A percentile compares a stretch with the other conserved stretches of the same genome.
Conservation (phyloP, 1,284 basidiomycete genomes). For the Ustilago sp. region DNA sequence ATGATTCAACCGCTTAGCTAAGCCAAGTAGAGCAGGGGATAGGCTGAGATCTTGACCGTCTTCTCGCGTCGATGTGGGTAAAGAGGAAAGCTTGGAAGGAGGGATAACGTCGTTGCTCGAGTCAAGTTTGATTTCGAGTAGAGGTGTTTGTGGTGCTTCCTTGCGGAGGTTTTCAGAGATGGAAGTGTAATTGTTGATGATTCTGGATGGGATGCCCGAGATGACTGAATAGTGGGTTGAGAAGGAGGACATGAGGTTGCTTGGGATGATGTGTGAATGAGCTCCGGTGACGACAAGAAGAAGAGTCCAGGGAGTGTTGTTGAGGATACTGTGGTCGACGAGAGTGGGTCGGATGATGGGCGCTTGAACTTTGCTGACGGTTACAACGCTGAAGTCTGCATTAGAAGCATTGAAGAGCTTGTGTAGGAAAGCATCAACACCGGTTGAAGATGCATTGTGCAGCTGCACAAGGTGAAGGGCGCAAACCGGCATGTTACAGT, state of each 20-base stretch:
- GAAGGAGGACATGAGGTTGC: background rate
- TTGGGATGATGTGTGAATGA: constrained; percentile 3
- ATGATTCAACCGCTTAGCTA: constrained; percentile 36
- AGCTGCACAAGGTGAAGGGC: constrained; percentile 41
- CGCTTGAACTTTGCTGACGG: constrained; percentile 26
- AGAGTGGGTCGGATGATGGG: constrained; percentile 41
- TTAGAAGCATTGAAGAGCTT: constrained; percentile 10
- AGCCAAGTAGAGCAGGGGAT: constrained; percentile 30
- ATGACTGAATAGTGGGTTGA: constrained; percentile 28
- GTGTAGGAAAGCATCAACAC: constrained; percentile 24
- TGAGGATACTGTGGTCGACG: constrained; percentile 37
- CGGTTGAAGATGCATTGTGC: constrained; percentile 10
- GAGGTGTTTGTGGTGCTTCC: constrained; percentile 2
- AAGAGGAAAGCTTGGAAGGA: background rate
- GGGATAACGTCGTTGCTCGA: constrained; percentile 22
- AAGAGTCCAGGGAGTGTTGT: constrained; percentile 41
- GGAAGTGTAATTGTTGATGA: constrained; percentile 35
- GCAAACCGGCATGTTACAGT: constrained; percentile 29
- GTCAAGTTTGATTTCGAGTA: constrained; percentile 35
- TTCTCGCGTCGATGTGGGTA: background rate
- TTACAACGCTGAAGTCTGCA: constrained; percentile 19
- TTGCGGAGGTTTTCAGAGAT: constrained; percentile 28
- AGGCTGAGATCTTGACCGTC: constrained; percentile 49
- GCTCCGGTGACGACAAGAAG: constrained; percentile 26
- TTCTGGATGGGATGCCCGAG: constrained; percentile 42